Conservation (phyloP, 2,329 filamentous ascomycete species). For the Xylariaceae sp. region DNA sequence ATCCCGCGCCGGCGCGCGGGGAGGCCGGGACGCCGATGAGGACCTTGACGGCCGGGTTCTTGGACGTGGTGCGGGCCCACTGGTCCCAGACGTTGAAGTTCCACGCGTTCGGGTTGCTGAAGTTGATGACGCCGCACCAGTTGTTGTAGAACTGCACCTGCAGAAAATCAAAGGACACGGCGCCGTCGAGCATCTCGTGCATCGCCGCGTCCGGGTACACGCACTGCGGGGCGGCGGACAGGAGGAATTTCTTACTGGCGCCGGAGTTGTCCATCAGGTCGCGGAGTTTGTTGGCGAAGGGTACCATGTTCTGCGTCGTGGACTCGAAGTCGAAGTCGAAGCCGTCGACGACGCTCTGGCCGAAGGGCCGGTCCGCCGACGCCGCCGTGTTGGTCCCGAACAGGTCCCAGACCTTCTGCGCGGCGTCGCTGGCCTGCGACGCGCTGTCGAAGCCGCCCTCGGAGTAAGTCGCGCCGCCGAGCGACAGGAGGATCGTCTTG, state of each 20-base stretch:
- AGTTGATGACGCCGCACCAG: constrained; percentile 55
- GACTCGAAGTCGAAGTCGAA: constrained; percentile 75
- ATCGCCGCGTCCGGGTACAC: constrained; percentile 58
- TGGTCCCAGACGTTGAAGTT: constrained; percentile 60
- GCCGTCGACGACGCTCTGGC: constrained; percentile 60
- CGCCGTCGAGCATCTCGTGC: constrained; percentile 49
- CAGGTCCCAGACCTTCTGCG: constrained; percentile 62
- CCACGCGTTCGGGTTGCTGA: constrained; percentile 42
- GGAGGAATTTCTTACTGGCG: constrained; percentile 47
- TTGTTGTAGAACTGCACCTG: constrained; percentile 67
- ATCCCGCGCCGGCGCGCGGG: constrained; percentile 50
- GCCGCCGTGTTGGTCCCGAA: constrained; percentile 55
- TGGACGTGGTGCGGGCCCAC: constrained; percentile 54
- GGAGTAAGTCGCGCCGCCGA: constrained; percentile 65
- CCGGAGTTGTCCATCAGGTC: constrained; percentile 48
- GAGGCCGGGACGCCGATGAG: constrained; percentile 57
- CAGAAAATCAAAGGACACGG: constrained; percentile 53
- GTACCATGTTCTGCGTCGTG: constrained; percentile 50
- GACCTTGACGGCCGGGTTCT: constrained; percentile 56
- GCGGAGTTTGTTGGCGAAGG: constrained; percentile 56
- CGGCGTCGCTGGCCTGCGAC: constrained; percentile 48
- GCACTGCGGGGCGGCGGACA: constrained; percentile 65
- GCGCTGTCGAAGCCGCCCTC: constrained; percentile 60
- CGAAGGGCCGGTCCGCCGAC: constrained; percentile 57
- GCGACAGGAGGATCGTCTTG: constrained; percentile 67